These are phyloP conservation scores for Starmerella bombi DNA, from an alignment of 805 yeast genomes.

Conservation along the genomic window DNA sequence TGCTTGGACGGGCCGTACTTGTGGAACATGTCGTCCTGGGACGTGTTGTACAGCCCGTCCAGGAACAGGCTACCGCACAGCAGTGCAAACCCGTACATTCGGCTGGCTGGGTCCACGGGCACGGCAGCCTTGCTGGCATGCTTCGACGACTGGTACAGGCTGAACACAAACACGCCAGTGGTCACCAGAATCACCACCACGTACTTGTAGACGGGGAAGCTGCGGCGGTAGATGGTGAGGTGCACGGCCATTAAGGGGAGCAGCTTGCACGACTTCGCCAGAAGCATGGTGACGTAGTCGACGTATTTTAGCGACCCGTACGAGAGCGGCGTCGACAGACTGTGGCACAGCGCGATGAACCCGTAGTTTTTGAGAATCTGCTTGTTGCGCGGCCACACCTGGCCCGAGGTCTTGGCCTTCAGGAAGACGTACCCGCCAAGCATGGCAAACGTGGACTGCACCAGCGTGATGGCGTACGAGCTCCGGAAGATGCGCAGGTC, in stretches of 20 bases:
- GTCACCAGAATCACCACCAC: slow-evolving; percentile 69
- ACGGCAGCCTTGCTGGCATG: slow-evolving; percentile 22
- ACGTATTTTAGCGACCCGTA: slow-evolving; percentile 67
- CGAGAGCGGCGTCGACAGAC: slow-evolving; percentile 73
- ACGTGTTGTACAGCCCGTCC: slow-evolving; percentile 87
- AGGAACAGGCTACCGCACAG: slow-evolving; percentile 52
- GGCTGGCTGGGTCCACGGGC: slow-evolving; percentile 24
- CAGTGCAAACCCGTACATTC: slow-evolving; percentile 44
- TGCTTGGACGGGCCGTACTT: slow-evolving; percentile 24
- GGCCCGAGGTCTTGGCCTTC: slow-evolving; percentile 21
- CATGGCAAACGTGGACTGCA: slow-evolving; percentile 64
- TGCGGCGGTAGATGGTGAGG: slow-evolving; percentile 49
- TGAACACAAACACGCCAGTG: slow-evolving; percentile 67
- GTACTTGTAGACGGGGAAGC: slow-evolving; percentile 65
- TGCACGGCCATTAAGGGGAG: slow-evolving; percentile 91
- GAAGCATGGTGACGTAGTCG: slow-evolving; percentile 67
- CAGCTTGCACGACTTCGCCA: slow-evolving; percentile 87
- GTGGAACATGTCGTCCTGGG: slow-evolving; percentile 75
- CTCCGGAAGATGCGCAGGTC: slow-evolving; percentile 48
- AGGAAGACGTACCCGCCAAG: slow-evolving; percentile 54
- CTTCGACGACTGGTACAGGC: slow-evolving; percentile 32
- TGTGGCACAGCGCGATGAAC: slow-evolving; percentile 41
- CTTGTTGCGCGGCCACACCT: slow-evolving; percentile 14
- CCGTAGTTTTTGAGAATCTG: slow-evolving; percentile 18
- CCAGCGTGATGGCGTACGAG: slow-evolving; percentile 62